Conservation (phyloP, 257 asterid species). For the Solanum bulbocastanum region DNA sequence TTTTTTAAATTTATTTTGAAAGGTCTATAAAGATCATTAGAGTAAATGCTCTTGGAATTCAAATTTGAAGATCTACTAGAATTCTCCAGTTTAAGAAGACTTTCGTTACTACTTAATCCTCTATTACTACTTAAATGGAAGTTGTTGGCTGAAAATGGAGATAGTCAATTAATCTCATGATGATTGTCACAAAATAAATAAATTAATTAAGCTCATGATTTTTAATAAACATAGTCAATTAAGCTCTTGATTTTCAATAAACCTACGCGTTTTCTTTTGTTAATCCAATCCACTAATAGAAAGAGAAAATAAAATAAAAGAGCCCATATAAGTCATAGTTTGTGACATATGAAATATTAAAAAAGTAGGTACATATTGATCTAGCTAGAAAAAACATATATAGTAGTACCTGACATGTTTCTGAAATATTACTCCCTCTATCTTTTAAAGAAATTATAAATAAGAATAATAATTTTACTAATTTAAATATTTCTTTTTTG, state of each 20-base stretch:
- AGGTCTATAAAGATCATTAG: not conserved
- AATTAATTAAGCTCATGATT: constrained; percentile 4
- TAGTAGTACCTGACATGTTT: not conserved
- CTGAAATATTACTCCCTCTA: not conserved
- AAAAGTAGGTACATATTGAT: not conserved
- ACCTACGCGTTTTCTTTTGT: constrained; percentile 14
- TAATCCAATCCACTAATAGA: constrained; percentile 1
- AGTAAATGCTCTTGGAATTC: not conserved
- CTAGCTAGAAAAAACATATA: not conserved
- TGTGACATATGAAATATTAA: not conserved
- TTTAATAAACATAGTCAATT: constrained; percentile 5
- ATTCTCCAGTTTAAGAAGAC: not conserved
- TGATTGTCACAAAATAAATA: not conserved
- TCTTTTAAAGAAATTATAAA: not conserved
- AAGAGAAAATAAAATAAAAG: not conserved
- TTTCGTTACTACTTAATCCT: not conserved
- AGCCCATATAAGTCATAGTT: not conserved
- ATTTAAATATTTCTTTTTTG: not conserved
- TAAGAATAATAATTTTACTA: not conserved
- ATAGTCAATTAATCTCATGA: constrained; percentile 1
- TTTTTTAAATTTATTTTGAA: not conserved
- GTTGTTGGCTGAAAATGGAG: constrained; percentile 1
- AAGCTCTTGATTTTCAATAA: not conserved
- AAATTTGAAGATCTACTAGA: not conserved
- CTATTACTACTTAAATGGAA: not conserved